Conservation (phyloP, 2,329 filamentous ascomycete species). For the Aspergillus sp. region DNA sequence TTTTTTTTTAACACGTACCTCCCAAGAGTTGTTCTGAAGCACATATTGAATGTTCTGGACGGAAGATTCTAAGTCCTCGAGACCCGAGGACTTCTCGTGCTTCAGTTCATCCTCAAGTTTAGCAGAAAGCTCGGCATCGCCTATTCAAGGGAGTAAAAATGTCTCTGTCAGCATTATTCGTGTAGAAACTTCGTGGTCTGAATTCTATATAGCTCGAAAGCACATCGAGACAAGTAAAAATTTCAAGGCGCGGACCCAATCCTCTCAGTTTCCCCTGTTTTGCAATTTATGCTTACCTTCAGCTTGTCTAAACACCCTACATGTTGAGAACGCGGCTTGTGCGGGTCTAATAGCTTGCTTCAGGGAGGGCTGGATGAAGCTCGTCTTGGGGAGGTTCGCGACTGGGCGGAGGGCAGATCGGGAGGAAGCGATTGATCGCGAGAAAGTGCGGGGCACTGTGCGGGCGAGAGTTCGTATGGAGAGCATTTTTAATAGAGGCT, state of each 20-base stretch:
- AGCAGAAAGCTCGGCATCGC: constrained; percentile 75
- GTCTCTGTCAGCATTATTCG: not conserved
- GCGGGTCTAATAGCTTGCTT: constrained; percentile 44
- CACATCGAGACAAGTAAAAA: not conserved
- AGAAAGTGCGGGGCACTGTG: constrained; percentile 64
- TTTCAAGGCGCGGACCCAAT: not conserved
- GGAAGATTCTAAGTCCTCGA: constrained; percentile 70
- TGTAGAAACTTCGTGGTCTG: not conserved
- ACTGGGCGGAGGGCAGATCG: constrained; percentile 47
- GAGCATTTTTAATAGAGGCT: constrained; percentile 55
- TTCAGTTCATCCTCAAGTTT: constrained; percentile 84
- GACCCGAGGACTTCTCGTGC: constrained; percentile 79
- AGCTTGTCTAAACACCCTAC: constrained; percentile 42
- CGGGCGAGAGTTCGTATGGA: constrained; percentile 66
- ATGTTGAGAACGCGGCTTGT: constrained; percentile 50
- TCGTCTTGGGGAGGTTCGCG: constrained; percentile 50
- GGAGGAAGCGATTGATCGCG: constrained; percentile 56
- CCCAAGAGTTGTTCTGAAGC: constrained; percentile 78
- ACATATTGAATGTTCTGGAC: constrained; percentile 92
- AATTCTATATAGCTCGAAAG: not conserved
- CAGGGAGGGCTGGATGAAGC: constrained; percentile 51
- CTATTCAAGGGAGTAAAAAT: constrained; percentile 30
- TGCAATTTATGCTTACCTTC: constrained; percentile 39
- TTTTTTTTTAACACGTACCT: constrained; percentile 51
- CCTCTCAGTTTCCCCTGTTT: not conserved